Conservation (phyloP, 2,329 filamentous ascomycete species). For the Alternaria hordeiaustralica region DNA sequence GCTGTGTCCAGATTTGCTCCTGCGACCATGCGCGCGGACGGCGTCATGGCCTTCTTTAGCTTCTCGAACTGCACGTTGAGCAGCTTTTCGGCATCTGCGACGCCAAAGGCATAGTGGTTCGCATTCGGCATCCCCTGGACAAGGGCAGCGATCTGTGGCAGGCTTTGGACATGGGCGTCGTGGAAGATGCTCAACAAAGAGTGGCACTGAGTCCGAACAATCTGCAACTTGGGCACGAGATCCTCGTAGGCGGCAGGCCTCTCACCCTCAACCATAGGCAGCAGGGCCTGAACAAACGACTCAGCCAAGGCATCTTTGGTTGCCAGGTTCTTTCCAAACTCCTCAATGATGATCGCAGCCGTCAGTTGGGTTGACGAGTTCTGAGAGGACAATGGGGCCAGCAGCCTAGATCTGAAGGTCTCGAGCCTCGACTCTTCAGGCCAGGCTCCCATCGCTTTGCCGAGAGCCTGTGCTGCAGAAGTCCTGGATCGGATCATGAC, state of each 20-base stretch:
- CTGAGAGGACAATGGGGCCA: constrained; percentile 72
- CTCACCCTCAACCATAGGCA: constrained; percentile 79
- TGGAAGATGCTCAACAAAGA: constrained; percentile 90
- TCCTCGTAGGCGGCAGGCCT: constrained; percentile 86
- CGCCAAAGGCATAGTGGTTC: constrained; percentile 89
- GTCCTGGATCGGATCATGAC: constrained; percentile 87
- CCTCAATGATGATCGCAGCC: constrained; percentile 83
- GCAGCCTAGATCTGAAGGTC: constrained; percentile 68
- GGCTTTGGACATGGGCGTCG: constrained; percentile 64
- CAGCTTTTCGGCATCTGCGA: constrained; percentile 86
- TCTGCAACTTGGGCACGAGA: constrained; percentile 85
- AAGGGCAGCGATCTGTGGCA: constrained; percentile 84
- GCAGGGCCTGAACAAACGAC: constrained; percentile 70
- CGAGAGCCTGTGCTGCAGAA: constrained; percentile 85
- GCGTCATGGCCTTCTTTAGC: constrained; percentile 85
- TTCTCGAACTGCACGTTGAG: constrained; percentile 84
- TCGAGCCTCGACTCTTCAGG: constrained; percentile 66
- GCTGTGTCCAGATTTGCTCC: constrained; percentile 80
- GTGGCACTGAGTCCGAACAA: constrained; percentile 88
- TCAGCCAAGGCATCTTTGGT: constrained; percentile 59
- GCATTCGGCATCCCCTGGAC: constrained; percentile 93
- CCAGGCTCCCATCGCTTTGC: constrained; percentile 79
- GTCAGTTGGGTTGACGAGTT: constrained; percentile 88
- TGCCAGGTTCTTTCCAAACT: constrained; percentile 71
- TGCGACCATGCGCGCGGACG: constrained; percentile 85